Evolutionary conservation across 2,329 filamentous ascomycete species (phyloP).

Genomic region (Botrytis sinoallii): DNA sequence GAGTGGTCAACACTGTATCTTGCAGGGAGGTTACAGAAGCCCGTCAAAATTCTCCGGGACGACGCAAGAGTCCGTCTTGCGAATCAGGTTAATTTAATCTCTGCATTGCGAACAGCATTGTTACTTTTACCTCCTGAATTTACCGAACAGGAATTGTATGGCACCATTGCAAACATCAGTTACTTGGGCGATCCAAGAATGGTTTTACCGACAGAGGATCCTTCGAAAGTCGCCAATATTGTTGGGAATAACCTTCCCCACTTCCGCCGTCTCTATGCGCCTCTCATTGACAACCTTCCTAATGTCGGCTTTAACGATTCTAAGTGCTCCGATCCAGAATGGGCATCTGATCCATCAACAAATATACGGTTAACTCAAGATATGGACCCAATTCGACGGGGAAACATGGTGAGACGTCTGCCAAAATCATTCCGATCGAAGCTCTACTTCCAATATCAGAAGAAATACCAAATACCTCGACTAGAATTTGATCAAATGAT

Average conservation of each 20-base stretch:
- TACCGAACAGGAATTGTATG: conserved; percentile 83
- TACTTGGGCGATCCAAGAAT: conserved; percentile 98
- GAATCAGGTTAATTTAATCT: conserved; percentile 93
- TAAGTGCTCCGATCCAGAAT: conserved; percentile 54
- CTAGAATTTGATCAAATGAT: conserved; percentile 84
- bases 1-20: conserved; percentile 95
- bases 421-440: conserved; percentile 83
- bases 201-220: conserved; percentile 84
- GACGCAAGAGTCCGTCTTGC: conserved; percentile 88
- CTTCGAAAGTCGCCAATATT: conserved; percentile 89
- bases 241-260: conserved; percentile 87
- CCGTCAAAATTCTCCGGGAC: conserved; percentile 94
- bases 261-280: conserved; percentile 87
- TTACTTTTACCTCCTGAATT: conserved; percentile 81
- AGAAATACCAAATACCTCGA: conserved; percentile 80
- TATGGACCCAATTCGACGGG: conserved; percentile 85
- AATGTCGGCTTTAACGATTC: conserved; percentile 77
- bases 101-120: conserved; percentile 84
- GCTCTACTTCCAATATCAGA: conserved; percentile 92
- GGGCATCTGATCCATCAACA: conserved; percentile 60
- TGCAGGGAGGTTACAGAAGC: conserved; percentile 94
- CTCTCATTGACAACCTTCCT: conserved; percentile 83
- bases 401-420: conserved; percentile 93
- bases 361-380: conserved; percentile 77
- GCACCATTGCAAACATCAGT: conserved; percentile 85